Evolutionary conservation across 2,329 filamentous ascomycete species (phyloP).

Genomic region (Xylaria sp.): DNA sequence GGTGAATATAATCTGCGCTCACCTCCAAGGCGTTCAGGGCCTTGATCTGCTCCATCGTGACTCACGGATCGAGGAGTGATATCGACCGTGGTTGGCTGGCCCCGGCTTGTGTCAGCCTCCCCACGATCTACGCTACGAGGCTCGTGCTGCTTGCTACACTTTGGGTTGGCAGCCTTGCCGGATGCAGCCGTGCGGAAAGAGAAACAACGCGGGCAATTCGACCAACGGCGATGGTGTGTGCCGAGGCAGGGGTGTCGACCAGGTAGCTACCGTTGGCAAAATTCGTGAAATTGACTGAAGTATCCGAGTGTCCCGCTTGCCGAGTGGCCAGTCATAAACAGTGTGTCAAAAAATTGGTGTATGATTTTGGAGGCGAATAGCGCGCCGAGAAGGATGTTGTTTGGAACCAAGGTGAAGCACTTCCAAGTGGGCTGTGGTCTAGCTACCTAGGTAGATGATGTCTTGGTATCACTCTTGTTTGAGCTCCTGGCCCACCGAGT

Average conservation of each 20-base stretch:
- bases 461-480: conserved; percentile 38
- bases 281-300: no score
- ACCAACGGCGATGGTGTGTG: background rate
- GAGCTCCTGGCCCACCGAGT: conserved; percentile 27
- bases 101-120: conserved; percentile 5
- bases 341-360: no score
- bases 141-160: conserved; percentile 23
- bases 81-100: background rate
- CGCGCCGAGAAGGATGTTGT: background rate
- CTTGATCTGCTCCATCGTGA: conserved; percentile 74
- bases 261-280: background rate
- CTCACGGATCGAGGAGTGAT: conserved; percentile 8
- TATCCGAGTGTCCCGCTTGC: no score
- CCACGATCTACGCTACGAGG: conserved; percentile 16
- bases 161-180: conserved; percentile 22
- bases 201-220: background rate
- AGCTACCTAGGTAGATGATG: no score
- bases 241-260: conserved; percentile 1
- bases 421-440: conserved; percentile 5
- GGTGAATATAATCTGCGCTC: conserved; percentile 28
- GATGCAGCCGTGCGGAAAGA: conserved; percentile 16
- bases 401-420: conserved; percentile 2
- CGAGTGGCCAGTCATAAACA: no score
- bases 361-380: no score
- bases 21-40: conserved; percentile 69